Percentiles rank a stretch among this genome's conserved stretches.
Evolutionary conservation across 2,329 filamentous ascomycete species (phyloP).

Genomic region (Pseudofabraea citricarpa): DNA sequence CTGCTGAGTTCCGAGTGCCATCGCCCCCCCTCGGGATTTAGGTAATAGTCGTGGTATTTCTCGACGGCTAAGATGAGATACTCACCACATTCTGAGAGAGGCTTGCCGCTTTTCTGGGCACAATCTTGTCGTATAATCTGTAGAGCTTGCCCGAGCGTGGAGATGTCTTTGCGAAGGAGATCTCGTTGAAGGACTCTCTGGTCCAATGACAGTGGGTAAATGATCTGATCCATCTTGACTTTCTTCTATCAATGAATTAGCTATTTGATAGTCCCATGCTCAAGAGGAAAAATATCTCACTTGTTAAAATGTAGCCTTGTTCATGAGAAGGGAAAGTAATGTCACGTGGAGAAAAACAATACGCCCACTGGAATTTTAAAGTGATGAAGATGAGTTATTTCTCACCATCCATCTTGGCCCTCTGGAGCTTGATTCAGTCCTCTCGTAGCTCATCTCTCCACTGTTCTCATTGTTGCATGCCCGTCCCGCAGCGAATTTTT

Average conservation of each 20-base stretch:
- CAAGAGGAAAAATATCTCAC: background rate
- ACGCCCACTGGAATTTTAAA: too few relatives aligned
- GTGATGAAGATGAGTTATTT: too few relatives aligned
- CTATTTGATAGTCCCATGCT: background rate
- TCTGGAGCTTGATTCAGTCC: too few relatives aligned
- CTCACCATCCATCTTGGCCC: too few relatives aligned
- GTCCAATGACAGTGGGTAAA: slow-evolving; percentile 20
- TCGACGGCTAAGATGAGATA: slow-evolving; percentile 18
- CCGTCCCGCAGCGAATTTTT: too few relatives aligned
- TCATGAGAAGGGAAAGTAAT: too few relatives aligned
- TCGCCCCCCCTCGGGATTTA: slow-evolving; percentile 14
- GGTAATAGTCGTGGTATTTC: slow-evolving; percentile 24
- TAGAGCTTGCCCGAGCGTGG: slow-evolving; percentile 16
- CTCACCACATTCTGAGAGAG: background rate
- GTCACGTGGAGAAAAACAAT: too few relatives aligned
- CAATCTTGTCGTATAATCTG: slow-evolving; percentile 13
- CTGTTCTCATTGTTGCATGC: too few relatives aligned
- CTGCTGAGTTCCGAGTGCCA: slow-evolving; percentile 15
- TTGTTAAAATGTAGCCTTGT: too few relatives aligned
- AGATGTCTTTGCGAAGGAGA: slow-evolving; percentile 15
- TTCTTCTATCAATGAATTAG: background rate
- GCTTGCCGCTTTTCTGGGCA: slow-evolving; percentile 14
- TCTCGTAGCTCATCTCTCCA: too few relatives aligned
- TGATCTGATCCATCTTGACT: background rate
- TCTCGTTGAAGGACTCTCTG: slow-evolving; percentile 18